Conservation (phyloP, 2,329 filamentous ascomycete species). For the Phymatotrichopsis omnivora region DNA sequence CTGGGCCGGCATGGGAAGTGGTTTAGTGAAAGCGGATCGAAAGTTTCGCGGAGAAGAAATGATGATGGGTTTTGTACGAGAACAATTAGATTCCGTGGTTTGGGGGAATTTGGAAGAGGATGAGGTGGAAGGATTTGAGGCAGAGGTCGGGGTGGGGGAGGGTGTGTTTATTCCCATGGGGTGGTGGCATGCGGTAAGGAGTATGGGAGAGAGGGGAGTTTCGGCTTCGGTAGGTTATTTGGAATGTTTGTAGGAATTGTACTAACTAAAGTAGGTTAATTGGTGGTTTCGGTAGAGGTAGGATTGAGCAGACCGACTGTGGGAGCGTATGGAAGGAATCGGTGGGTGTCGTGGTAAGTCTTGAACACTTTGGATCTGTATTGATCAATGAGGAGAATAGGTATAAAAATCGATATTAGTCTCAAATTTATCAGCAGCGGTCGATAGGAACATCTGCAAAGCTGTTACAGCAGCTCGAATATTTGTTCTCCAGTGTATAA, state of each 20-base stretch:
- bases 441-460: too few species aligned
- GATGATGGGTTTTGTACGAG: constrained; percentile 72
- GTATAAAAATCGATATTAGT: too few species aligned
- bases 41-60: constrained; percentile 62
- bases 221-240: constrained; percentile 48
- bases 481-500: too few species aligned
- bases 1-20: constrained; percentile 33
- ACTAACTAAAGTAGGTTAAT: constrained; percentile 46
- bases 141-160: constrained; percentile 53
- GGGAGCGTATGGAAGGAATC: too few species aligned
- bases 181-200: constrained; percentile 80
- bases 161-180: constrained; percentile 68
- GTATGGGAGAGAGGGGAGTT: constrained; percentile 41
- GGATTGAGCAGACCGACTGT: too few species aligned
- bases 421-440: too few species aligned
- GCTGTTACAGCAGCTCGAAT: too few species aligned
- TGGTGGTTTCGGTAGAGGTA: constrained; percentile 63
- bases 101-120: constrained; percentile 45
- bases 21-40: constrained; percentile 1
- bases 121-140: constrained; percentile 38
- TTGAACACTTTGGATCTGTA: too few species aligned
- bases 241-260: constrained; percentile 26
- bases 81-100: constrained; percentile 54
- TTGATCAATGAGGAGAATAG: too few species aligned
- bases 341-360: too few species aligned